Evolutionary conservation across 1,139 yeast genomes (phyloP).

Genomic region (Saccharomyces hybrid): DNA sequence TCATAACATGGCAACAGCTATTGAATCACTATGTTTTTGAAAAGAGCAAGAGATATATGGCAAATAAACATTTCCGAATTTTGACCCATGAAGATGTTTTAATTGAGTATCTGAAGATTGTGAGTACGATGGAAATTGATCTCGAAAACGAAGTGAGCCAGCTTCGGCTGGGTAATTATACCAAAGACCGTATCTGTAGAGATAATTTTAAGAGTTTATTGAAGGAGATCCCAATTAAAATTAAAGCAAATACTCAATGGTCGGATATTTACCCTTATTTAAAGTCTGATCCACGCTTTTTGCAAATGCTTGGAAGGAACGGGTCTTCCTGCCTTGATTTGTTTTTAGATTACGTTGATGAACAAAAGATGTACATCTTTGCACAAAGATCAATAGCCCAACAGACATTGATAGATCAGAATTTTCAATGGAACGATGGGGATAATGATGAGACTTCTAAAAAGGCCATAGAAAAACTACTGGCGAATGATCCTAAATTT

Average conservation of each 20-base stretch:
- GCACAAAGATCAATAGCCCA: conserved; percentile 55
- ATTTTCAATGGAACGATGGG: conserved; percentile 16
- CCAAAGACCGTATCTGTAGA: conserved; percentile 60
- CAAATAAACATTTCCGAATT: conserved; percentile 49
- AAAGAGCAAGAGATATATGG: conserved; percentile 47
- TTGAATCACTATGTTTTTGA: conserved; percentile 37
- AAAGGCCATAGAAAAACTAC: conserved; percentile 9
- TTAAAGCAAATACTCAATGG: conserved; percentile 56
- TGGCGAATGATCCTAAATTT: conserved; percentile 21
- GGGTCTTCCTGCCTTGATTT: conserved; percentile 79
- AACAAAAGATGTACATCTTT: conserved; percentile 47
- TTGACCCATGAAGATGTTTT: conserved; percentile 57
- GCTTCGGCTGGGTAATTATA: conserved; percentile 38
- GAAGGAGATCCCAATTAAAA: conserved; percentile 27
- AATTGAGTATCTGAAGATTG: conserved; percentile 39
- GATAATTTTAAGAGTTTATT: conserved; percentile 48
- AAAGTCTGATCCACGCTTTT: conserved; percentile 52
- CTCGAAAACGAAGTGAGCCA: conserved; percentile 30
- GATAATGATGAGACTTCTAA: conserved; percentile 4
- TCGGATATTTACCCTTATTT: conserved; percentile 45
- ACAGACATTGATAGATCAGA: conserved; percentile 40
- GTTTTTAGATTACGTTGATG: conserved; percentile 70
- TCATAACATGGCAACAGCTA: conserved; percentile 23
- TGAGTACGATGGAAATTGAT: conserved; percentile 32
- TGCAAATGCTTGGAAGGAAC: conserved; percentile 60